Evolutionary conservation across 2,329 filamentous ascomycete species (phyloP).

Genomic region (Aspergillus alliaceus): DNA sequence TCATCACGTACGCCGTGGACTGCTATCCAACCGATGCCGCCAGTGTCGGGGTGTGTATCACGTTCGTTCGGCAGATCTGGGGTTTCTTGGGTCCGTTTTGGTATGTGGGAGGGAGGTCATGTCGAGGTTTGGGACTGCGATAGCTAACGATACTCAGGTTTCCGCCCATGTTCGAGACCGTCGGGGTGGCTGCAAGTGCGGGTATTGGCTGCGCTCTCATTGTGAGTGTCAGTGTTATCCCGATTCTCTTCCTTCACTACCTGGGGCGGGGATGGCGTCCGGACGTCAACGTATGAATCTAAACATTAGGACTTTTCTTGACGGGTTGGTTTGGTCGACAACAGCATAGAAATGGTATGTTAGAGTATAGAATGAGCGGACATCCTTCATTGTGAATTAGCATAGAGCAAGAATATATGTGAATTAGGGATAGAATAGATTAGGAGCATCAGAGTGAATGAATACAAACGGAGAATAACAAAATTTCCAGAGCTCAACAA

Average conservation of each 20-base stretch:
- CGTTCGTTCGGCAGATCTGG: slow-evolving; percentile 51
- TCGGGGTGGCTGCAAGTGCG: slow-evolving; percentile 32
- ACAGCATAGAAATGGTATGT: not conserved
- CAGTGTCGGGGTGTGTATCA: slow-evolving; percentile 62
- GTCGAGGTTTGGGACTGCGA: not conserved
- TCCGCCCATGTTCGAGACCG: slow-evolving; percentile 34
- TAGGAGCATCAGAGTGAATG: not conserved
- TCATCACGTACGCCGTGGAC: slow-evolving; percentile 62
- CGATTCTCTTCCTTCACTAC: slow-evolving; percentile 32
- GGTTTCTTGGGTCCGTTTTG: slow-evolving; percentile 42
- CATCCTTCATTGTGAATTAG: not conserved
- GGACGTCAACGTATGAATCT: slow-evolving; percentile 1
- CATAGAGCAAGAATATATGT: not conserved
- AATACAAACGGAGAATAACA: not conserved
- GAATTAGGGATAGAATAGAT: not conserved
- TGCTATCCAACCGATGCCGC: slow-evolving; percentile 57
- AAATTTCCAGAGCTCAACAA: not conserved
- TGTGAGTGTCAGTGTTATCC: slow-evolving; percentile 32
- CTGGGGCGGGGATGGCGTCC: slow-evolving; percentile 26
- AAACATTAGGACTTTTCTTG: not conserved
- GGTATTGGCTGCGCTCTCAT: slow-evolving; percentile 33
- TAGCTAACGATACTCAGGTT: slow-evolving; percentile 30
- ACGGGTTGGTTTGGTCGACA: not conserved
- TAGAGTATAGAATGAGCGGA: not conserved
- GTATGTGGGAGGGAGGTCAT: slow-evolving; percentile 20